Conservation (phyloP, 2,329 filamentous ascomycete genomes). For the Fusarium sp. region DNA sequence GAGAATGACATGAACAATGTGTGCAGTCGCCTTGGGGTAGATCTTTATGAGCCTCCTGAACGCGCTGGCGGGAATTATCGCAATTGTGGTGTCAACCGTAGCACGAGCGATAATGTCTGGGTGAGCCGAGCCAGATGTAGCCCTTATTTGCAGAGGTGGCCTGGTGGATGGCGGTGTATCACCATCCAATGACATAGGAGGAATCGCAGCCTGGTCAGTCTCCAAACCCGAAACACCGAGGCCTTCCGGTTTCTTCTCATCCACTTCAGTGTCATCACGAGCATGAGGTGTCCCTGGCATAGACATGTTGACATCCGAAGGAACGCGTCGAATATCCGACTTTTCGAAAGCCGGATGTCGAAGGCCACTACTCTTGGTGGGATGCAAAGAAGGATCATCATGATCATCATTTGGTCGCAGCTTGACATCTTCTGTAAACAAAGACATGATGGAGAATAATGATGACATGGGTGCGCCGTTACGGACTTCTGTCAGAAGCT, state of each 20-base stretch:
- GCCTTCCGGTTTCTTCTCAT: conserved; percentile 36
- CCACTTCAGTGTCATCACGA: conserved; percentile 44
- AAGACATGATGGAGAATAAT: conserved; percentile 93
- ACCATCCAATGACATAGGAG: conserved; percentile 79
- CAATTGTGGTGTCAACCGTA: conserved; percentile 96
- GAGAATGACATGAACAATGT: conserved; percentile 97
- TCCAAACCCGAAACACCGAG: conserved; percentile 24
- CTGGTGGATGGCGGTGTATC: conserved; percentile 51
- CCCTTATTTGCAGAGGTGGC: conserved; percentile 59
- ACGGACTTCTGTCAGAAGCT: conserved; percentile 95
- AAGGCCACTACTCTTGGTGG: conserved; percentile 48
- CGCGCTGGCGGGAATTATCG: conserved; percentile 96
- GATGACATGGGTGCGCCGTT: conserved; percentile 99
- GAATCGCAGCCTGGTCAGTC: conserved; percentile 67
- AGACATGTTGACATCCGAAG: conserved; percentile 49
- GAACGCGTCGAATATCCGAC: conserved; percentile 22
- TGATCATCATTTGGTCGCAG: conserved; percentile 81
- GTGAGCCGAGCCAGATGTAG: conserved; percentile 81
- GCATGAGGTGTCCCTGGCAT: conserved; percentile 58
- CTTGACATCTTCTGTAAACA: conserved; percentile 96
- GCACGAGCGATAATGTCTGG: conserved; percentile 97
- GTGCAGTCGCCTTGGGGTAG: conserved; percentile 95
- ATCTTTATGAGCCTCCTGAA: conserved; percentile 92
- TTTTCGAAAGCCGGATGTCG: conserved; percentile 49
- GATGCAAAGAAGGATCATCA: conserved; percentile 56